Percentiles rank a stretch among this genome's conserved stretches.
These are phyloP conservation scores for Aspergillus conjunctus DNA, from an alignment of 495 filamentous ascomycete species.

Conservation along the genomic window DNA sequence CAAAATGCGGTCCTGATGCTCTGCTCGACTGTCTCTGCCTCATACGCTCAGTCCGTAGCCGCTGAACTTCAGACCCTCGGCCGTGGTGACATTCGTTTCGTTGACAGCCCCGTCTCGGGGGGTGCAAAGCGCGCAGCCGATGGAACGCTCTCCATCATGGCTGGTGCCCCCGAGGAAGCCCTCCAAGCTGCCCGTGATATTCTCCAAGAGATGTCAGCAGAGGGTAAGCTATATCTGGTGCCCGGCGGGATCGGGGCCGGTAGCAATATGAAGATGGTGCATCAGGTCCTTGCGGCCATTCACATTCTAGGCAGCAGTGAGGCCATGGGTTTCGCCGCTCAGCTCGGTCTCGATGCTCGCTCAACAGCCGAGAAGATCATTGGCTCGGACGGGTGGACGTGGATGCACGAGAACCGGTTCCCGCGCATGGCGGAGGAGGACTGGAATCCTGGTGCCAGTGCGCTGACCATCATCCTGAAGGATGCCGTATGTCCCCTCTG, in stretches of 20 bases:
- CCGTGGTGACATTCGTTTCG: constrained; percentile 65
- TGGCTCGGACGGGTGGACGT: constrained; percentile 65
- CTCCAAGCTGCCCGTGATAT: constrained; percentile 61
- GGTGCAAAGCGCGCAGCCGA: constrained; percentile 72
- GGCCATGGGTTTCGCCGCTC: constrained; percentile 70
- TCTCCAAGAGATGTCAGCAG: constrained; percentile 61
- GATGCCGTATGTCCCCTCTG: constrained; percentile 57
- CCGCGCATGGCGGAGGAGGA: constrained; percentile 70
- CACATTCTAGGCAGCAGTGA: constrained; percentile 75
- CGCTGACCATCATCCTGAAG: constrained; percentile 77
- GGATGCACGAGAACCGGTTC: constrained; percentile 81
- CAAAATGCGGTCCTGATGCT: constrained; percentile 65
- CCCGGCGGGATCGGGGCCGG: constrained; percentile 73
- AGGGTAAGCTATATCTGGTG: constrained; percentile 70
- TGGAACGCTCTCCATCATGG: constrained; percentile 81
- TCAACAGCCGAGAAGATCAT: constrained; percentile 59
- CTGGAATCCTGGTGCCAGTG: constrained; percentile 64
- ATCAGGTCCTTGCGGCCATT: constrained; percentile 78
- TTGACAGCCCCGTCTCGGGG: constrained; percentile 78
- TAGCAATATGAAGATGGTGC: constrained; percentile 88
- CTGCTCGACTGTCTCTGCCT: constrained; percentile 73
- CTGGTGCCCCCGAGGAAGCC: constrained; percentile 60
- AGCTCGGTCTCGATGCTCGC: constrained; percentile 64
- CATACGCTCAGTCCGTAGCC: constrained; percentile 63
- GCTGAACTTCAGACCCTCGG: constrained; percentile 53